Conservation (phyloP, 441 rosid species). For the Aleurites moluccanus region DNA sequence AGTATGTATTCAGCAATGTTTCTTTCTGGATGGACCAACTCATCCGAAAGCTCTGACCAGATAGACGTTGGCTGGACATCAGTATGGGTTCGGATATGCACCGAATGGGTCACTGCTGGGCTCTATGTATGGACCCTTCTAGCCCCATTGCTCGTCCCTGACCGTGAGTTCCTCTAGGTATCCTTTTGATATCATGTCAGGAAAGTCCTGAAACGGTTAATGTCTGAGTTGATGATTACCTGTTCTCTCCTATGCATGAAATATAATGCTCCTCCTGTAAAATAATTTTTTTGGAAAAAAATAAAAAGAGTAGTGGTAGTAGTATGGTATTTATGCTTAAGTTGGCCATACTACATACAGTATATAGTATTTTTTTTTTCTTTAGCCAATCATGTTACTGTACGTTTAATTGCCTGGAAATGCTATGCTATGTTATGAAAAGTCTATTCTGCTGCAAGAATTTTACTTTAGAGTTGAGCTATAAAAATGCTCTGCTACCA, state of each 20-base stretch:
- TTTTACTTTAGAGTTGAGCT: too few relatives aligned
- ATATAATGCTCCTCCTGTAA: neutral
- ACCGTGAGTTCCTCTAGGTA: slow-evolving; percentile 60
- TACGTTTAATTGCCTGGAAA: too few relatives aligned
- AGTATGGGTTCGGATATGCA: slow-evolving; percentile 93
- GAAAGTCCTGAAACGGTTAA: neutral
- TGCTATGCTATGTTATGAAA: too few relatives aligned
- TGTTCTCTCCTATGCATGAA: neutral
- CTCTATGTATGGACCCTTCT: slow-evolving; percentile 83
- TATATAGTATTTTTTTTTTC: too few relatives aligned
- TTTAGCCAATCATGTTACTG: too few relatives aligned
- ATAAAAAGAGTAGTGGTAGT: neutral
- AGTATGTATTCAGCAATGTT: slow-evolving; percentile 99
- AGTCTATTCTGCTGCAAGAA: too few relatives aligned
- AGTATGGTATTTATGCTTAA: neutral
- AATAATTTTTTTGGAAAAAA: neutral
- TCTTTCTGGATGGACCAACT: slow-evolving; percentile 89
- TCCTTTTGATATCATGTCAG: neutral
- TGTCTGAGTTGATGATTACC: neutral
- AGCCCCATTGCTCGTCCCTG: slow-evolving; percentile 69
- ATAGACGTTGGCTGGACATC: slow-evolving; percentile 97
- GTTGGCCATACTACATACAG: too few relatives aligned
- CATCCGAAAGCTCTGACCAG: slow-evolving; percentile 68
- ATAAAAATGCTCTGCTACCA: too few relatives aligned
- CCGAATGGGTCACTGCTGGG: slow-evolving; percentile 83